Percentiles rank a stretch among this genome's conserved stretches.
These are phyloP conservation scores for Metschnikowia amazonensis DNA, from an alignment of 805 yeast genomes.

Conservation along the genomic window DNA sequence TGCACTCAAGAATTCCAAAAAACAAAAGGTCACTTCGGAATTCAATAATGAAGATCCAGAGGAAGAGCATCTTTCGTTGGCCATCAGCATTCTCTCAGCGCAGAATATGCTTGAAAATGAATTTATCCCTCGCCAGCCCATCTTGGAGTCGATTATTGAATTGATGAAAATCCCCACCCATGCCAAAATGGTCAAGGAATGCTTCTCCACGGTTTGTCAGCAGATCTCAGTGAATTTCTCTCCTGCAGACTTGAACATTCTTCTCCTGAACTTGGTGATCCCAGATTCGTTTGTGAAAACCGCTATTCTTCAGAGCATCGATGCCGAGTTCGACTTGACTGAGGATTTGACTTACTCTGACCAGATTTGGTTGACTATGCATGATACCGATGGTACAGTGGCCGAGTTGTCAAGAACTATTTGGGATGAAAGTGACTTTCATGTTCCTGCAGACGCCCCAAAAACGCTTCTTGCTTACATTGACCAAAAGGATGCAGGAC, in stretches of 20 bases:
- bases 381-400: conserved; percentile 64
- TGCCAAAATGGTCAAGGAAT: conserved; percentile 79
- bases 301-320: conserved; percentile 77
- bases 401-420: conserved; percentile 70
- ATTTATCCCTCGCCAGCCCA: conserved; percentile 63
- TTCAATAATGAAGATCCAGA: conserved; percentile 80
- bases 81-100: conserved; percentile 67
- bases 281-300: conserved; percentile 70
- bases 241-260: conserved; percentile 51
- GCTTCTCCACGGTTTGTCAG: conserved; percentile 73
- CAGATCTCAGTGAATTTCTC: conserved; percentile 63
- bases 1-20: conserved; percentile 50
- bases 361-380: conserved; percentile 75
- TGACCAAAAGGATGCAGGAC: conserved; percentile 55
- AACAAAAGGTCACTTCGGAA: conserved; percentile 53
- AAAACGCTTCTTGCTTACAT: conserved; percentile 46
- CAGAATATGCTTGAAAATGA: conserved; percentile 65
- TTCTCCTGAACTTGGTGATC: conserved; percentile 54
- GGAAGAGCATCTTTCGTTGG: conserved; percentile 78
- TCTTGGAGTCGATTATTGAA: conserved; percentile 58
- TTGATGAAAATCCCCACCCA: conserved; percentile 72
- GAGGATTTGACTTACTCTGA: conserved; percentile 46
- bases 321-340: conserved; percentile 71
- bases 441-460: conserved; percentile 45
- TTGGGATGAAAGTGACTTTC: conserved; percentile 75